Evolutionary conservation across 352 stramenopile genomes (phyloP), one percentile per base, ranked within the genome.

Genomic region (Plasmopara halstedii): DNA sequence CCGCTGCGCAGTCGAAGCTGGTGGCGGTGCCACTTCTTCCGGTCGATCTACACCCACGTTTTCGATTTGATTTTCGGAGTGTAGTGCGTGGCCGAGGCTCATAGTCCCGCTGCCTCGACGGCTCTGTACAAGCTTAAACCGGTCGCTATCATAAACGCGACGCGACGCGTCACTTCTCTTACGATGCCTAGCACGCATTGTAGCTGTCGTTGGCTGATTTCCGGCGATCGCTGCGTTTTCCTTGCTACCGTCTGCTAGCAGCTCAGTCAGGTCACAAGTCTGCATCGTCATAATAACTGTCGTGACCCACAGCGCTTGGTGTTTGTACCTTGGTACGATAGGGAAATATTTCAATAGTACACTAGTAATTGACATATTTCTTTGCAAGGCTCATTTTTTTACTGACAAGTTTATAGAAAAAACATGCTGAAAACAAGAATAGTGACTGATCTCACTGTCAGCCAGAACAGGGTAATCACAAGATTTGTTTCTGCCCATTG

Each of bases 41-140:
- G 33, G 33, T 4, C 21, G 45, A 31, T 50, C 50, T 22, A 50
- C 53, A 1, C 67, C 50, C 0, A 52, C 35, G 17, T 65, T 58
- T 4, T 55, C 45, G 2, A 53, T 33, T 27, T 58, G 45, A 9
- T 58, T 50, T 6, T 11, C 46, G 8, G 13, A 2, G 3, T 23
- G 32, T 10, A 27, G 37, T 35, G 39, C 15, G 25, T 51, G 41
- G 10, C 33, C 19, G 3, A 40, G 42, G 22, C 58, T 61, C 15
- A 6, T 39, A 5, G 46, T 38, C 11, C 46, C 45, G 26, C 50
- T 59, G 19, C 48, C 60, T 39, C 60, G 32, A 14, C 53, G 60
- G 39, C 60, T 65, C 56, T 69, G 60, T 35, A 69, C 60, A 17
- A 69, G 50, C 13, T 66, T 65, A 21, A 69, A 69, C 9, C 60